Evolutionary conservation across 2,329 filamentous ascomycete species (phyloP), one percentile per base, ranked within the genome.

Genomic region (Fusarium palustre): DNA sequence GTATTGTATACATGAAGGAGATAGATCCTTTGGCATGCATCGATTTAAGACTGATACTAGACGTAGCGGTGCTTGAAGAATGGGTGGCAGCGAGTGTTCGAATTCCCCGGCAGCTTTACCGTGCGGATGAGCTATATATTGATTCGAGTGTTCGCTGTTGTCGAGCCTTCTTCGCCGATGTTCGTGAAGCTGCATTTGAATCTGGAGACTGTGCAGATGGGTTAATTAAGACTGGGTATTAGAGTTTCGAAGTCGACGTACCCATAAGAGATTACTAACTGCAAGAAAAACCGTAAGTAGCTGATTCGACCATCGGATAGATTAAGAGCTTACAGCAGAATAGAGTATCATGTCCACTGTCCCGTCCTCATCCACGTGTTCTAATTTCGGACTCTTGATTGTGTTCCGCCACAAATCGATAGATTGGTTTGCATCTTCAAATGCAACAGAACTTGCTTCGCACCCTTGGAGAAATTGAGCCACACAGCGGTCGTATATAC

Each of bases 231-330:
- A 15, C 30, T 7, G 18, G 15, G 22, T 7, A 22, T 16, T 33
- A 12, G 10, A 12, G 5, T 25, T 10, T 16, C 8, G 9, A 33
- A 5, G 33, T 59, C 20, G 25, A 49, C 72, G 42, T 64, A 74
- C 72, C 69, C 64, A 59, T 72, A 59, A 10, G 72, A 74, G 31
- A 74, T 55, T 18, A 43, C 60, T 15, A 75, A 28, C 72, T 74
- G 24, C 13, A 56, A 55, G 11, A 16, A 7, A 30, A 2, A 22
- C 10, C 46, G 43, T 73, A n/a, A 73, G 69, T 48, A 25, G 18
- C 33, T 7, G 28, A 55, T 16, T 24, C 18, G 48, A 41, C 22
- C 16, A 25, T n/a, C 2, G 7, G 36, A 6, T n/a, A 16, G 38
- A 25, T 15, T 4, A 41, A 45, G 38, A 28, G 60, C 73, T 66